These are phyloP conservation scores for Rhodotorula graminis DNA, from an alignment of 768 basidiomycete genomes.

Conservation along the genomic window DNA sequence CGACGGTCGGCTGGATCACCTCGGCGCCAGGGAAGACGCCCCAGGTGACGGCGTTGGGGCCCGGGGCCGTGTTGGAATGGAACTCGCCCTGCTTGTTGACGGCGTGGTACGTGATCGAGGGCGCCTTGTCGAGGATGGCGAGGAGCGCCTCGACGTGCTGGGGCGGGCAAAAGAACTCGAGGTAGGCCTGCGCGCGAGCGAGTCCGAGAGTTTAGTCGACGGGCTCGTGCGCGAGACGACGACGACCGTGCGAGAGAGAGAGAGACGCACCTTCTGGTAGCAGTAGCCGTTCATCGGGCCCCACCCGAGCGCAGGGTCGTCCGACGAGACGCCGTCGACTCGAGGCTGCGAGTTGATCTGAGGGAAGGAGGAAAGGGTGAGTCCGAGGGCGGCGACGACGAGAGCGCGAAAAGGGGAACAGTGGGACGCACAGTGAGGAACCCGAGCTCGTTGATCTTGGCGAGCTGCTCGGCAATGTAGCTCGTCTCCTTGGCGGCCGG, in stretches of 20 bases:
- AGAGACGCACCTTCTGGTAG: conserved; percentile 71
- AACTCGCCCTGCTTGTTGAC: conserved; percentile 94
- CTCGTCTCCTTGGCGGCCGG: conserved; percentile 70
- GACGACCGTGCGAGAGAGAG: background rate
- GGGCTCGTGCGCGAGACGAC: too few species aligned
- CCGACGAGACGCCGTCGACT: conserved; percentile 69
- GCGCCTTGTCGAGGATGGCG: conserved; percentile 54
- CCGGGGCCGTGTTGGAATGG: conserved; percentile 88
- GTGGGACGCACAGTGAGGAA: conserved; percentile 64
- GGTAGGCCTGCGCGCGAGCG: conserved; percentile 77
- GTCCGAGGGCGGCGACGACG: background rate
- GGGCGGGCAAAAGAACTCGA: conserved; percentile 78
- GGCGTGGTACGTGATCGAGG: conserved; percentile 89
- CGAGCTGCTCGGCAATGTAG: conserved; percentile 60
- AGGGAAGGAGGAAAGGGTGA: too few species aligned
- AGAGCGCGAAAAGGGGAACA: too few species aligned
- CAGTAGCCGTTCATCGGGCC: conserved; percentile 88
- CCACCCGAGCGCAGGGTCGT: conserved; percentile 82
- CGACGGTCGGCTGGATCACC: conserved; percentile 91
- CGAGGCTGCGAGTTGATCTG: conserved; percentile 90
- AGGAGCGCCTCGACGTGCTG: conserved; percentile 44
- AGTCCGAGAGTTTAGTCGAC: too few species aligned
- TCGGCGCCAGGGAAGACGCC: conserved; percentile 97
- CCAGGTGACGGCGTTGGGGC: conserved; percentile 98
- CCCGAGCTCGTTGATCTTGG: conserved; percentile 85